Evolutionary conservation across 1,284 basidiomycete genomes (phyloP).

Genomic region (Tylopilus sp.): DNA sequence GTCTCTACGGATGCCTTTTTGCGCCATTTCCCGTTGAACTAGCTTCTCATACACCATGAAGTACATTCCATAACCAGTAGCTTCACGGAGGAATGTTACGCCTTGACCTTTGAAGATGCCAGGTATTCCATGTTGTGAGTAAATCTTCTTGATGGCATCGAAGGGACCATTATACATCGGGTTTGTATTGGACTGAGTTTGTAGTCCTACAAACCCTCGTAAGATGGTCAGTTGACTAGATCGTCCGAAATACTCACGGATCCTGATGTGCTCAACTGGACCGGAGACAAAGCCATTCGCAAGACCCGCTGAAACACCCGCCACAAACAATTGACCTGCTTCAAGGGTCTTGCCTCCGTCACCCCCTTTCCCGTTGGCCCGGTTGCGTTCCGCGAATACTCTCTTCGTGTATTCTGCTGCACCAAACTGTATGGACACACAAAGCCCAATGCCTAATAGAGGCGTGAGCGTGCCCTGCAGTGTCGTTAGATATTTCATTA

Average conservation of each 20-base stretch:
- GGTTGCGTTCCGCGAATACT: constrained; percentile 67
- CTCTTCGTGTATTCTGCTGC: constrained; percentile 90
- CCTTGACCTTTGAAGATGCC: constrained; percentile 92
- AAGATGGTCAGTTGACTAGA: constrained; percentile 1
- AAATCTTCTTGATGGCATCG: constrained; percentile 85
- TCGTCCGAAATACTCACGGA: constrained; percentile 59
- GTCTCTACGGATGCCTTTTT: constrained; percentile 67
- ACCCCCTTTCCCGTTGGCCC: constrained; percentile 55
- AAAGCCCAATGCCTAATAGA: constrained; percentile 89
- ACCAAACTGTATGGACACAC: constrained; percentile 97
- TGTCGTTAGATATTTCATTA: not conserved
- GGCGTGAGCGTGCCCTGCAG: constrained; percentile 88
- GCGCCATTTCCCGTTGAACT: constrained; percentile 79
- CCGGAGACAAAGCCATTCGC: constrained; percentile 93
- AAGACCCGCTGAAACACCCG: constrained; percentile 84
- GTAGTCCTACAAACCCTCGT: constrained; percentile 60
- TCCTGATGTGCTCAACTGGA: constrained; percentile 97
- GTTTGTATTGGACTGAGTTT: constrained; percentile 79
- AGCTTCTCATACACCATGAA: constrained; percentile 94
- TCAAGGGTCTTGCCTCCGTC: constrained; percentile 57
- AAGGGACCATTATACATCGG: constrained; percentile 80
- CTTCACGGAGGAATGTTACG: constrained; percentile 88
- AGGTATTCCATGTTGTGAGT: constrained; percentile 67
- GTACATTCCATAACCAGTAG: constrained; percentile 83
- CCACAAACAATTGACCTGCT: constrained; percentile 67